phyloP scores from a whole-genome alignment of 129 eudicot species.

The Cynara cardunculus region DNA sequence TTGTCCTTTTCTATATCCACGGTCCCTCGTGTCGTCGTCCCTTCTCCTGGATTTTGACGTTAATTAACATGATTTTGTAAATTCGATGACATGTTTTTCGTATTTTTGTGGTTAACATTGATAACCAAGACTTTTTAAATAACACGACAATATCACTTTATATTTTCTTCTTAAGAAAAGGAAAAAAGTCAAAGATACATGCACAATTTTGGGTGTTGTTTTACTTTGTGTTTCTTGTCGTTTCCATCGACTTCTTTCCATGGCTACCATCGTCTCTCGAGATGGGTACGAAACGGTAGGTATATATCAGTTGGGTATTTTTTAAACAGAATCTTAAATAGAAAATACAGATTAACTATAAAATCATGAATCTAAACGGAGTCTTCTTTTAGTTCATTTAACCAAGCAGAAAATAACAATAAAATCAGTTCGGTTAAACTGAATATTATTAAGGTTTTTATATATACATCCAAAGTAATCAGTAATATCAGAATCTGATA shows the following conservation, averaged over 20 bases:
- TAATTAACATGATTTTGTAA: not conserved
- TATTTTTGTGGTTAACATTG: not conserved
- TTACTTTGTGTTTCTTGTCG: constrained; percentile 3
- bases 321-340: too few species aligned
- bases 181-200: not conserved
- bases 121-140: not conserved
- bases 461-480: too few species aligned
- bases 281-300: not conserved
- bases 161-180: not conserved
- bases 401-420: too few species aligned
- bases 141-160: not conserved
- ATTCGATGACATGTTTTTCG: not conserved
- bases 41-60: not conserved
- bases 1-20: not conserved
- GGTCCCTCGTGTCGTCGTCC: not conserved
- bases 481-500: too few species aligned
- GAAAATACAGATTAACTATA: not conserved
- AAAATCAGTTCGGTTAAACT: too few species aligned
- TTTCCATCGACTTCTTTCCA: not conserved
- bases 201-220: not conserved
- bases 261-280: not conserved
- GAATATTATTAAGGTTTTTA: too few species aligned
- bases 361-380: too few species aligned
- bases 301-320: not conserved
- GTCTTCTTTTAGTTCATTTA: too few species aligned